These are phyloP conservation scores for Plasmodium chabaudi DNA, from an alignment of 169 alveolate species.

Conservation along the genomic window DNA sequence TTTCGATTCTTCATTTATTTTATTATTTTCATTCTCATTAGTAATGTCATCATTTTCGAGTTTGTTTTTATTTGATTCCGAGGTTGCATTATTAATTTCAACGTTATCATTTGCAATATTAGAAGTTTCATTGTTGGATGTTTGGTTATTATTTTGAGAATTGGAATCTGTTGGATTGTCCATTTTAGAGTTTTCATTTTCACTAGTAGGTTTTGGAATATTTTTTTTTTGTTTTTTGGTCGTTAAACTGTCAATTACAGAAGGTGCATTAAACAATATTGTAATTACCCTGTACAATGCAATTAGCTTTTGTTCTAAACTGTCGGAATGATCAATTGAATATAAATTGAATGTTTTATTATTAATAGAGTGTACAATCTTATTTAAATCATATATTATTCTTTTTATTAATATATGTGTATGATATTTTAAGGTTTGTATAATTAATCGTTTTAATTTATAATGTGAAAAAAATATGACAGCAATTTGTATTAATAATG, in stretches of 20 bases:
- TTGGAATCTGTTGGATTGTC: not conserved
- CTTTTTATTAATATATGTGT: constrained; percentile 47
- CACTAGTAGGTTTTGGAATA: not conserved
- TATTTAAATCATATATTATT: constrained; percentile 56
- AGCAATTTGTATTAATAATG: constrained; percentile 47
- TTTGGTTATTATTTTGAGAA: not conserved
- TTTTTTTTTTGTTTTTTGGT: constrained; percentile 16
- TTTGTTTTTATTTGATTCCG: not conserved
- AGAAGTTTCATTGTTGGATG: not conserved
- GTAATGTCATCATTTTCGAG: constrained; percentile 1
- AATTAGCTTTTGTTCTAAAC: constrained; percentile 68
- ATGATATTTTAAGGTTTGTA: constrained; percentile 63
- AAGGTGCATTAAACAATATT: constrained; percentile 62
- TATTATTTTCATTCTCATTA: constrained; percentile 2
- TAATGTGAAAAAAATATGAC: constrained; percentile 70
- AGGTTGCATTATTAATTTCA: not conserved
- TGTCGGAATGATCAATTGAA: constrained; percentile 68
- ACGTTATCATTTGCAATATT: not conserved
- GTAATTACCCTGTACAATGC: constrained; percentile 70
- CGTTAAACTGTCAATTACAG: constrained; percentile 32
- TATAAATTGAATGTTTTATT: constrained; percentile 29
- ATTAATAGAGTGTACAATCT: constrained; percentile 43
- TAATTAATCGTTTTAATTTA: constrained; percentile 33
- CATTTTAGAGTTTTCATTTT: not conserved
- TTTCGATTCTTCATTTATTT: constrained; percentile 49